These are phyloP conservation scores for Fusarium bactridioides DNA, from an alignment of 2,329 filamentous ascomycete species.

Conservation along the genomic window DNA sequence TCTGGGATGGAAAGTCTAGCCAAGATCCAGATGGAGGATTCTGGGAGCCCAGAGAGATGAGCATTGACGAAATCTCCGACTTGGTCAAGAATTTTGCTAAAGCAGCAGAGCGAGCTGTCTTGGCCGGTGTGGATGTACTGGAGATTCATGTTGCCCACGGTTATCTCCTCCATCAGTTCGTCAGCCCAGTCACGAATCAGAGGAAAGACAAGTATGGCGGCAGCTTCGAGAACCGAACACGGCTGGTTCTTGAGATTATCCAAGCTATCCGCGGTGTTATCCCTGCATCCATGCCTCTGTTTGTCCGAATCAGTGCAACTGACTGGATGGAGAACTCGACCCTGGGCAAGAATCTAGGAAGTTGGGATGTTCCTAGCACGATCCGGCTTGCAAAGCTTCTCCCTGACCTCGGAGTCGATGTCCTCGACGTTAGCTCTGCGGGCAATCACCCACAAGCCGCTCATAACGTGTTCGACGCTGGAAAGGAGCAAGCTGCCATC, in stretches of 20 bases:
- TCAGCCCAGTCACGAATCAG: background rate
- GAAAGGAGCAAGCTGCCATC: background rate
- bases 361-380: background rate
- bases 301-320: background rate
- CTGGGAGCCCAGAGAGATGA: background rate
- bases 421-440: background rate
- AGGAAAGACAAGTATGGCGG: background rate
- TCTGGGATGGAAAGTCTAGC: background rate
- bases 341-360: background rate
- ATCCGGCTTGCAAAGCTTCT: background rate
- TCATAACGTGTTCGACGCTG: background rate
- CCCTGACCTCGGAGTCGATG: background rate
- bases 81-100: background rate
- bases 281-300: background rate
- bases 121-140: background rate
- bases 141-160: background rate
- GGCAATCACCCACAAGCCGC: background rate
- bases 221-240: background rate
- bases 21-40: background rate
- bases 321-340: background rate
- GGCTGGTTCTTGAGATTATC: background rate
- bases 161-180: background rate
- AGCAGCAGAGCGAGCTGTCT: background rate
- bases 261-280: background rate
- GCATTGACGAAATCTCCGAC: background rate